A percentile compares a stretch with the other conserved stretches of the same genome.
These are phyloP conservation scores for Scutellaria baicalensis DNA, from an alignment of 257 asterid genomes.

Conservation along the genomic window DNA sequence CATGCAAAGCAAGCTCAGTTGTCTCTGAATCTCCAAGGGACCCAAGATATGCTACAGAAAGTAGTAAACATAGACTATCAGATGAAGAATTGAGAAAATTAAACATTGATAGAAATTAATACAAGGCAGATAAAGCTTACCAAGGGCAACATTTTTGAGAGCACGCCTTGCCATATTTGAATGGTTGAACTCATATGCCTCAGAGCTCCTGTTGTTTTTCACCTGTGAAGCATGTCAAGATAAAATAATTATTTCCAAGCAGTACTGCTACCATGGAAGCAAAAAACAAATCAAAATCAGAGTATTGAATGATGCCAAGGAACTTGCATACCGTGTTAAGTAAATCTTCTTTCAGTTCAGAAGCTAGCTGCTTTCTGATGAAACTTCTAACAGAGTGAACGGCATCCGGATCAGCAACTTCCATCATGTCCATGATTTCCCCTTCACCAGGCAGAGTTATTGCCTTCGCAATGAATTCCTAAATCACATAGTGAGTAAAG, in stretches of 20 bases:
- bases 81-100: not conserved
- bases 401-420: conserved; percentile 90
- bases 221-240: conserved; percentile 31
- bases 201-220: conserved; percentile 51
- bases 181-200: conserved; percentile 53
- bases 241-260: not conserved
- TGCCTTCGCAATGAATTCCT: conserved; percentile 85
- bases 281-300: no score
- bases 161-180: conserved; percentile 70
- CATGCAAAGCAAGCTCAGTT: conserved; percentile 65
- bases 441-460: conserved; percentile 74
- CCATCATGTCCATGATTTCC: conserved; percentile 89
- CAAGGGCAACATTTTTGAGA: conserved; percentile 66
- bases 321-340: conserved; percentile 36
- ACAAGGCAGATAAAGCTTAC: conserved; percentile 23
- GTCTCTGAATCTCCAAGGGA: conserved; percentile 51
- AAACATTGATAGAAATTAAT: not conserved
- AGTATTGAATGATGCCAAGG: not conserved
- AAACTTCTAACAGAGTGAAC: conserved; percentile 72
- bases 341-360: conserved; percentile 52
- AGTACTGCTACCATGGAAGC: not conserved
- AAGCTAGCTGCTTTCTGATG: conserved; percentile 72
- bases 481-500: conserved; percentile 3
- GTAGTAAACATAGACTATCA: not conserved
- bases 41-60: conserved; percentile 65